Percentiles rank a stretch among this genome's conserved stretches.
Evolutionary conservation across 768 basidiomycete genomes (phyloP).

Genomic region (Leucosporidium yakuticum): DNA sequence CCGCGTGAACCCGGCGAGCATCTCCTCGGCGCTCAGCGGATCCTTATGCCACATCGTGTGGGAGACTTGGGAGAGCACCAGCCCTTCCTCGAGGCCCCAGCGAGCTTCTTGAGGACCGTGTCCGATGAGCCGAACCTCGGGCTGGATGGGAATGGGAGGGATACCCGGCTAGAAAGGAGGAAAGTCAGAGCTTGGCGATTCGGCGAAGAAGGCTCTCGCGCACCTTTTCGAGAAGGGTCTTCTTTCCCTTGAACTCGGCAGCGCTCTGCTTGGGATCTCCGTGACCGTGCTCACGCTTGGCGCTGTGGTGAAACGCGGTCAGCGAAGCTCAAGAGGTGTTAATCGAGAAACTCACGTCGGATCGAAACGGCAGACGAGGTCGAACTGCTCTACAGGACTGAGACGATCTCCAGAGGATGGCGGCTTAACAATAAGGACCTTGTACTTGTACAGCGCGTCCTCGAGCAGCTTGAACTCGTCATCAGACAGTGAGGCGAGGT

Average conservation of each 20-base stretch:
- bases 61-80: constrained; percentile 3
- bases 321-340: too few relatives aligned
- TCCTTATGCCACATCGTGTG: background rate
- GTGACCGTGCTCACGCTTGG: constrained; percentile 7
- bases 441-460: constrained; percentile 8
- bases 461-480: background rate
- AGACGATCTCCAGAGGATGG: background rate
- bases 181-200: background rate
- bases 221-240: background rate
- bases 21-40: too few relatives aligned
- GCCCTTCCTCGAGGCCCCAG: background rate
- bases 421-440: background rate
- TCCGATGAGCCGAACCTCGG: background rate
- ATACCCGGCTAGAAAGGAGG: too few relatives aligned
- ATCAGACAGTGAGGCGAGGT: background rate
- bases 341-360: background rate
- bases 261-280: background rate
- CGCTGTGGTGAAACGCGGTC: background rate
- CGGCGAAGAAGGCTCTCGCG: background rate
- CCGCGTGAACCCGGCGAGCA: too few relatives aligned
- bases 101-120: constrained; percentile 5
- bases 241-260: background rate
- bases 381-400: background rate
- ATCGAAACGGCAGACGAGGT: background rate
- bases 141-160: too few relatives aligned